Evolutionary conservation across 1,139 yeast species (phyloP), one percentile per base, ranked within the genome.

Genomic region (Sugiyamaella xylanicola): DNA sequence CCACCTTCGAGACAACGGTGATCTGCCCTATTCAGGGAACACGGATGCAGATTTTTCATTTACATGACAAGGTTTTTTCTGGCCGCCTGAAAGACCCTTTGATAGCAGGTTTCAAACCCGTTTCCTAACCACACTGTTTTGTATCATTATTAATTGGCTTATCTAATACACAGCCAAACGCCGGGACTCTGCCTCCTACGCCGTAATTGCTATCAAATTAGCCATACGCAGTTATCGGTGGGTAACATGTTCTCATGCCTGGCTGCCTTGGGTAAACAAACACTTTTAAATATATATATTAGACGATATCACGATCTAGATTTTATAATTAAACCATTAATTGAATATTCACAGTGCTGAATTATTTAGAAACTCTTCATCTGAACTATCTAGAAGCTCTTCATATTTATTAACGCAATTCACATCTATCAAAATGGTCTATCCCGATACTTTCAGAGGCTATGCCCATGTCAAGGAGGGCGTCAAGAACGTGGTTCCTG

Each of bases 401-500:
- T n/a, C n/a, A n/a, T n/a, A 32, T 32, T 32, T 11, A n/a, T 32
- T 43, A 25, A n/a, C 20, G 13, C 21, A 29, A 27, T 44, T 44
- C 4, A 7, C 5, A 27, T 40, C 13, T 25, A 9, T 13, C 36
- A 48, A 11, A 5, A 52, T 52, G 55, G 55, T 52, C 42, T 52
- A 52, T 47, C 55, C 55, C 29, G 55, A 45, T 8, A 52, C 51
- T 21, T 52, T 52, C 40, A 40, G 51, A 45, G 55, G 55, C 27
- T 52, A 44, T 41, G 55, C 55, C 7, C 48, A 40, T 21, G 35
- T 39, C 20, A 22, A 22, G 7, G n/a, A 16, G 9, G 51, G 51
- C 40, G 51, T 40, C 11, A 46, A 46, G 41, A 46, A 46, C 32
- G 50, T 46, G 19, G 55, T 52, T 20, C 55, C 55, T 19, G 55